phyloP scores from a whole-genome alignment of 2,329 filamentous ascomycete genomes.

The Colletotrichum orchidophilum region DNA sequence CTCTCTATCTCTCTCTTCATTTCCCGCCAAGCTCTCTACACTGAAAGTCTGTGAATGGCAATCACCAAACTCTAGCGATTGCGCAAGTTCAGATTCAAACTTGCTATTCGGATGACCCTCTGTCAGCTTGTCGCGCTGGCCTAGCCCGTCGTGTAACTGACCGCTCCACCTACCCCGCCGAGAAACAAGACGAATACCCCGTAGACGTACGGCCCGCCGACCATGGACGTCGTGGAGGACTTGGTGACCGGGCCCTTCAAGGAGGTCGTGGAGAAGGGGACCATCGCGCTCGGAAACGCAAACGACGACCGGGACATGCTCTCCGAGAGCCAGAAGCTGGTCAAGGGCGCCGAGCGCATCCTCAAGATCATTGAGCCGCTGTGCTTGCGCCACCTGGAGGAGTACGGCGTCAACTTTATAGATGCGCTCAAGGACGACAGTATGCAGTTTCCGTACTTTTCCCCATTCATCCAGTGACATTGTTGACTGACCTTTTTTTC shows the following conservation, averaged over 20 bases:
- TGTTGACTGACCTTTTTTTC: neutral
- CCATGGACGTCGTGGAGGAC: constrained; percentile 51
- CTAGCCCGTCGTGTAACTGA: neutral
- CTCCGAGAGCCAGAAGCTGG: constrained; percentile 57
- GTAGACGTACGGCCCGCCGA: neutral
- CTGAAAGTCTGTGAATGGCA: neutral
- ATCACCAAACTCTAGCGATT: neutral
- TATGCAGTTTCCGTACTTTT: constrained; percentile 43
- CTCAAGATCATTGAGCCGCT: constrained; percentile 61
- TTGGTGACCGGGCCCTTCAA: constrained; percentile 61
- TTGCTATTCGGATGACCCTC: neutral
- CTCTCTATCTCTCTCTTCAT: neutral
- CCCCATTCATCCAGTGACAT: neutral
- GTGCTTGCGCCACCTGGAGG: constrained; percentile 57
- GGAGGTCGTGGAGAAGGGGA: constrained; percentile 63
- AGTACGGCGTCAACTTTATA: constrained; percentile 60
- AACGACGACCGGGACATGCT: constrained; percentile 56
- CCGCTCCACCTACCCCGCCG: neutral
- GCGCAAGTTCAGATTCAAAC: neutral
- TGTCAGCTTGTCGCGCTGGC: neutral
- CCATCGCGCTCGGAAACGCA: constrained; percentile 57
- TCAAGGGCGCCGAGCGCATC: constrained; percentile 59
- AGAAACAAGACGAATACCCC: neutral
- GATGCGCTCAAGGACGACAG: constrained; percentile 63
- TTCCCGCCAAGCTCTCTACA: neutral